phyloP scores from a whole-genome alignment of 2,329 filamentous ascomycete genomes.

The Fusarium praegraminearum region DNA sequence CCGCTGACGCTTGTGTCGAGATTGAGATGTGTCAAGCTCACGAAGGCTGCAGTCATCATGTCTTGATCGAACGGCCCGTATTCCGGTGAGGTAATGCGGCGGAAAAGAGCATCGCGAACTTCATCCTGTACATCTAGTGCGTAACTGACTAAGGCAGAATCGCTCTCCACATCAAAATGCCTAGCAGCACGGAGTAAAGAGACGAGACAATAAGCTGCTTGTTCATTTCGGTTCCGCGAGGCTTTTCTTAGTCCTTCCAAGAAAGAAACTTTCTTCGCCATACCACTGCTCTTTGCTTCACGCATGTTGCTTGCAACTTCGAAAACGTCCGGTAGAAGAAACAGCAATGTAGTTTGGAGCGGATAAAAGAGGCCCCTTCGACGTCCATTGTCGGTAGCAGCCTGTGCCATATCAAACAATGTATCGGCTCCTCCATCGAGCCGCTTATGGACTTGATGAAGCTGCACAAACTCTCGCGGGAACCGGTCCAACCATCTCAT shows the following conservation, averaged over 20 bases:
- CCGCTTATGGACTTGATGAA: constrained; percentile 70
- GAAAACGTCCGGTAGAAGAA: constrained; percentile 76
- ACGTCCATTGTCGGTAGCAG: constrained; percentile 68
- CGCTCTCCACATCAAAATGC: constrained; percentile 72
- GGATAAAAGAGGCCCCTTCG: constrained; percentile 69
- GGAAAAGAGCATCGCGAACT: constrained; percentile 73
- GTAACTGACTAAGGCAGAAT: constrained; percentile 73
- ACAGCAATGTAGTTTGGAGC: constrained; percentile 71
- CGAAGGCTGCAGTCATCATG: constrained; percentile 74
- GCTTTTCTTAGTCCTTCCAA: constrained; percentile 73
- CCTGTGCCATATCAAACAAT: constrained; percentile 76
- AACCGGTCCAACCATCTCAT: constrained; percentile 74
- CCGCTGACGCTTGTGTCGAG: constrained; percentile 69
- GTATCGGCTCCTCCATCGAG: constrained; percentile 75
- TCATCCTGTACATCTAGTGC: constrained; percentile 78
- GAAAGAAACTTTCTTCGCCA: constrained; percentile 75
- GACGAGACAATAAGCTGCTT: constrained; percentile 74
- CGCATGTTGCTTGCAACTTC: constrained; percentile 76
- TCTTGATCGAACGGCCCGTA: constrained; percentile 70
- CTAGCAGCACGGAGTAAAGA: constrained; percentile 71
- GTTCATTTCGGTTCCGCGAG: constrained; percentile 72
- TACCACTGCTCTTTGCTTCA: constrained; percentile 70
- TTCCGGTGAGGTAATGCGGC: constrained; percentile 60
- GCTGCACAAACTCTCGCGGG: constrained; percentile 72
- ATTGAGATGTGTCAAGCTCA: constrained; percentile 72